Percentiles rank a stretch among this genome's conserved stretches.
These are phyloP conservation scores for Trametes sanguinea DNA, from an alignment of 768 basidiomycete species.

Conservation along the genomic window DNA sequence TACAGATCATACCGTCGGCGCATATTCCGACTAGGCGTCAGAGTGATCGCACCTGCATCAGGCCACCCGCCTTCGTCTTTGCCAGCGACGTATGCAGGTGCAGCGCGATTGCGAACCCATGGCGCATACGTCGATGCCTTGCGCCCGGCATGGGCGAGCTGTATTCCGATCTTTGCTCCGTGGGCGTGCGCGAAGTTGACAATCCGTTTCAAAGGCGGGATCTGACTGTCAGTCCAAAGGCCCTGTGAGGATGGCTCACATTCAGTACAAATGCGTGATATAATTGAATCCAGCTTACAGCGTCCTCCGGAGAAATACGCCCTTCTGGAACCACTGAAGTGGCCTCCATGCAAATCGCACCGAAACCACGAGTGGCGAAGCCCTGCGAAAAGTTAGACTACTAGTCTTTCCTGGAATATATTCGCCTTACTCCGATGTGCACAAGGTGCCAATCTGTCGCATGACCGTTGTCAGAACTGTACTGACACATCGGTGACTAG, in stretches of 20 bases:
- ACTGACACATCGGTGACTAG: slow-evolving; percentile 82
- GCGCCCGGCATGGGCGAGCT: slow-evolving; percentile 75
- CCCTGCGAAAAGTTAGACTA: slow-evolving; percentile 36
- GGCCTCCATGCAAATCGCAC: slow-evolving; percentile 73
- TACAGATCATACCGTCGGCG: slow-evolving; percentile 29
- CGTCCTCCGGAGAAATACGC: slow-evolving; percentile 75
- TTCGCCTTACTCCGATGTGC: slow-evolving; percentile 58
- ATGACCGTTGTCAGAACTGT: slow-evolving; percentile 72
- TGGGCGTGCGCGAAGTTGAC: slow-evolving; percentile 75
- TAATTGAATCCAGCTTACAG: slow-evolving; percentile 40
- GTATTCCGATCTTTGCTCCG: slow-evolving; percentile 72
- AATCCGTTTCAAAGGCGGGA: slow-evolving; percentile 66
- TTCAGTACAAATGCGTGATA: neutral
- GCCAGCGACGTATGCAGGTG: slow-evolving; percentile 39
- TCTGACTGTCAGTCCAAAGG: slow-evolving; percentile 77
- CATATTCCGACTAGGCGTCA: neutral
- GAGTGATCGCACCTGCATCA: slow-evolving; percentile 47
- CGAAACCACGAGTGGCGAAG: slow-evolving; percentile 71
- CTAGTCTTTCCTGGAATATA: neutral
- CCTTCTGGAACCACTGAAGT: slow-evolving; percentile 74
- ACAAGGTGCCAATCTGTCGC: slow-evolving; percentile 85
- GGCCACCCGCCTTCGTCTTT: slow-evolving; percentile 72
- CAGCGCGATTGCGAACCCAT: slow-evolving; percentile 52
- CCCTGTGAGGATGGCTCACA: slow-evolving; percentile 40
- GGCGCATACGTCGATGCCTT: slow-evolving; percentile 74